Base-by-base conservation (phyloP, 108 stramenopile species). In the Skeletonema marinoi region DNA sequence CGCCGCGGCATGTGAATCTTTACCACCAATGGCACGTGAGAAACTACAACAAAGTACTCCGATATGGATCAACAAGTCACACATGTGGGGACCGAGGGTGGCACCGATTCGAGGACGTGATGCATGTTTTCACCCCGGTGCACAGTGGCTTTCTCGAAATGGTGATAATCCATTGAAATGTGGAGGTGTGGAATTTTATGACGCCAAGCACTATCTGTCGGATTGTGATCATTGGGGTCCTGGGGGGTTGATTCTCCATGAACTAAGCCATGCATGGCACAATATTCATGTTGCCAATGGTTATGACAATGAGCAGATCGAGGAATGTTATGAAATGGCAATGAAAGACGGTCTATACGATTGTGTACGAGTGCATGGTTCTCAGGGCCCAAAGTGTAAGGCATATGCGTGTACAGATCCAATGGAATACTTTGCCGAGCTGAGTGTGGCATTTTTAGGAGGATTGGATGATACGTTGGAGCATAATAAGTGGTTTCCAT, bases 381-480 rank as follows among this genome's bases (percentile, higher is more conserved):
- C 66, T 8, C 77, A 87, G 70, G 87, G 89, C 11, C 75, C 87
- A 6, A 70, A 65, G 50, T 77, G 83, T 17, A 83, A 82, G 58
- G 94, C 92, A 16, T 97, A 97, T 83, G 96, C 96, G 29, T 92
- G 92, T 69, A 73, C 83, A n/a, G 88, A 96, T 78, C 58, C 59
- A 33, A 94, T 92, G 91, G 94, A 96, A 82, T 97, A 96, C 81
- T 97, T 94, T 82, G 96, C 96, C 1, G 94, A 97, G 62, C 77
- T 97, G 50, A 91, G 90, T 35, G 81, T 85, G 42, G 94, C 94
- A 16, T 97, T 93, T 86, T 77, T 96, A 44, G 93, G 93, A 16
- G 94, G 94, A 10, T 39, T 77, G 16, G 83, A 86, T 65, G 78
- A 75, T 12, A 68, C 70, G 2, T 46, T 36, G 29, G 96, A 97